Percentiles rank a stretch among this genome's conserved stretches.
Conservation (phyloP, 768 basidiomycete genomes). For the Arthromyces matolae region DNA sequence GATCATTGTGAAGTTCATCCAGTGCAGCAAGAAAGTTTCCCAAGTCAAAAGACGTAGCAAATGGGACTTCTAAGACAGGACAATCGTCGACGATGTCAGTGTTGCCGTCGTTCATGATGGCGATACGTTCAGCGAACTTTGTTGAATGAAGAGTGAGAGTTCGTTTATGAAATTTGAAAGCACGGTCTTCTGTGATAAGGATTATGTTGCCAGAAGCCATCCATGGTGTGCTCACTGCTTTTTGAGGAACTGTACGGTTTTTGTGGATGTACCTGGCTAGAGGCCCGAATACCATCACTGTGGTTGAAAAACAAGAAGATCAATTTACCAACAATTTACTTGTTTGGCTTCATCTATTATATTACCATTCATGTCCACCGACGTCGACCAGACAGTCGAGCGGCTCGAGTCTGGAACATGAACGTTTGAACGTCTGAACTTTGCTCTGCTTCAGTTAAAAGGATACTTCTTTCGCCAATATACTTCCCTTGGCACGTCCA, state of each 20-base stretch:
- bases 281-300: background rate
- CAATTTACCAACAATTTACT: background rate
- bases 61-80: conserved; percentile 3
- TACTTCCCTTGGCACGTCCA: too few species aligned
- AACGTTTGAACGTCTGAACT: too few species aligned
- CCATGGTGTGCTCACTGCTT: conserved; percentile 10
- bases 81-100: conserved; percentile 14
- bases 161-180: conserved; percentile 12
- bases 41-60: conserved; percentile 6
- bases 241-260: conserved; percentile 7
- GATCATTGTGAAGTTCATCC: background rate
- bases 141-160: conserved; percentile 1
- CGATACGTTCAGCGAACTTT: conserved; percentile 2
- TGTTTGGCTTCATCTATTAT: background rate
- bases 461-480: too few species aligned
- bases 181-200: conserved; percentile 6
- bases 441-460: too few species aligned
- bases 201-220: conserved; percentile 16
- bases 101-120: conserved; percentile 14
- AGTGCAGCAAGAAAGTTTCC: conserved; percentile 12
- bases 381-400: too few species aligned
- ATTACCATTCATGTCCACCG: too few species aligned
- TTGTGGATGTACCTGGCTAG: conserved; percentile 5
- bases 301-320: background rate
- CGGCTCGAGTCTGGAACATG: too few species aligned